Base-by-base conservation (phyloP, 345 rosid species). In the Anacardium occidentale region DNA sequence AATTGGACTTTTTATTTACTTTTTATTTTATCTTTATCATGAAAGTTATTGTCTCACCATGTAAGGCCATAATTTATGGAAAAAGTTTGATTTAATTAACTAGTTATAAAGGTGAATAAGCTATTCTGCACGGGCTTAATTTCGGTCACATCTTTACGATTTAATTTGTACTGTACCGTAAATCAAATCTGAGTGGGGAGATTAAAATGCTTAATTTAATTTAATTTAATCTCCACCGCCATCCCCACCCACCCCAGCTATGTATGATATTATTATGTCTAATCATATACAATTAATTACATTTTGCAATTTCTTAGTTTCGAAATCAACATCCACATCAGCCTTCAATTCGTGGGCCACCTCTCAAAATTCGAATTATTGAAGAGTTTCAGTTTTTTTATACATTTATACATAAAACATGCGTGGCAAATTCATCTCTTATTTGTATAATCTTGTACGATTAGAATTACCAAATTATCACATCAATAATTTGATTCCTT, bases 321-420 rank as follows among this genome's bases (percentile, higher is more conserved):
- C 48, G n/a, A 56, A 1, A 70, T 80, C 83, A 61, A 55, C 32
- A 3, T 29, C 32, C 1, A 29, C 76, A 74, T 80, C 80, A 80
- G 66, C 56, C 72, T 69, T 69, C 17, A 11, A 45, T 25, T 45
- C 69, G 74, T 71, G 76, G 76, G 74, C 56, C 72, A 60, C 32
- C 10, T 1, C 29, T 7, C 22, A 10, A 44, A 40, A 37, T 62
- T 54, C 14, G 66, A 66, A 74, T 79, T 76, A 69, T 58, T 72
- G 74, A 68, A 63, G 51, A 64, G 78, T 66, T 48, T 57, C 24
- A 34, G 40, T 70, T 75, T 26, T 67, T 68, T 29, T n/a, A n/a
- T n/a, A n/a, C n/a, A n/a, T n/a, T n/a, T n/a, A n/a, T n/a, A n/a
- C n/a, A n/a, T n/a, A n/a, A n/a, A n/a, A n/a, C n/a, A n/a, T n/a